These are phyloP conservation scores for Rhodofomes roseus DNA, from an alignment of 1,284 basidiomycete species.

Conservation along the genomic window DNA sequence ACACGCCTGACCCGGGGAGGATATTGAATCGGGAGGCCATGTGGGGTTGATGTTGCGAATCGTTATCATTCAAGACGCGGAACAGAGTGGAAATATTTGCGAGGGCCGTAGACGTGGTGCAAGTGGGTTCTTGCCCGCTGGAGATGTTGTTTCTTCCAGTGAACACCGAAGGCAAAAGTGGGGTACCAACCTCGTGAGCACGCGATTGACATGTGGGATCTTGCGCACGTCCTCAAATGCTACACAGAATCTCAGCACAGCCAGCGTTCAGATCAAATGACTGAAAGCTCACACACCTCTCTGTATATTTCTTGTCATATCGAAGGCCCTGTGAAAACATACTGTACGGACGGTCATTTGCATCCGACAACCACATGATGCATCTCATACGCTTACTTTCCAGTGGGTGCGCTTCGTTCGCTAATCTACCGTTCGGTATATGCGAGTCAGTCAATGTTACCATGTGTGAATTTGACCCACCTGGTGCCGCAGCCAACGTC, in stretches of 20 bases:
- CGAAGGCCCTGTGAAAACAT: slow-evolving; percentile 82
- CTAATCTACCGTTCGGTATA: slow-evolving; percentile 38
- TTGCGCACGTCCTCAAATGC: slow-evolving; percentile 50
- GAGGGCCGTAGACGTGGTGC: slow-evolving; percentile 39
- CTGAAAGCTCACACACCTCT: slow-evolving; percentile 37
- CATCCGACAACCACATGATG: not conserved
- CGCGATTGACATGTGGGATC: slow-evolving; percentile 64
- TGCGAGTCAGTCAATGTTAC: slow-evolving; percentile 2
- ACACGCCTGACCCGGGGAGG: slow-evolving; percentile 74
- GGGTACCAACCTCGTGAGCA: slow-evolving; percentile 63
- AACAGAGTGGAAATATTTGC: slow-evolving; percentile 42
- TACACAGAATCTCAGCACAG: slow-evolving; percentile 22
- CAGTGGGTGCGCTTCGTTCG: slow-evolving; percentile 54
- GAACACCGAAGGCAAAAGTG: not conserved
- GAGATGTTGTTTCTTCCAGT: not conserved
- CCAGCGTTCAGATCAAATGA: not conserved
- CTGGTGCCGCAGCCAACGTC: slow-evolving; percentile 49
- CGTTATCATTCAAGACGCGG: slow-evolving; percentile 6
- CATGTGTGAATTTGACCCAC: slow-evolving; percentile 31
- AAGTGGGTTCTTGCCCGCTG: slow-evolving; percentile 49
- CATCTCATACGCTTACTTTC: slow-evolving; percentile 42
- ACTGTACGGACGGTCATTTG: slow-evolving; percentile 38
- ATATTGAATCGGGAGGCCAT: slow-evolving; percentile 34
- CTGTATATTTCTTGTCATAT: slow-evolving; percentile 58
- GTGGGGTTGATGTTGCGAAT: not conserved